phyloP scores from a whole-genome alignment of 1,139 yeast species.

The Pichia sp. region DNA sequence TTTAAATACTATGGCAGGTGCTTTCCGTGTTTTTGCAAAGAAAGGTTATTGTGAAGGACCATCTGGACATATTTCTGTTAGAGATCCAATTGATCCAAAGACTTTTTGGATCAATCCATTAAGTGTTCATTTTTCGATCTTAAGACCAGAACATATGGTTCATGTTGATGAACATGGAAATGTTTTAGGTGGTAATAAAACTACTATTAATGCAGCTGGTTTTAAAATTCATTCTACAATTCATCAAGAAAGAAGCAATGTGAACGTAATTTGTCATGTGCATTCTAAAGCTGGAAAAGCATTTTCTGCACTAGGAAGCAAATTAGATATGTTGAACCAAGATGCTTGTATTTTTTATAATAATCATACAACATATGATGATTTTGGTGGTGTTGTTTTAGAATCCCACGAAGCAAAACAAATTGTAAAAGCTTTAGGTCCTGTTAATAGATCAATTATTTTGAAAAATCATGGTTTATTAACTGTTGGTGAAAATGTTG shows the following conservation, averaged over 20 bases:
- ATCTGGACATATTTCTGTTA: slow-evolving; percentile 71
- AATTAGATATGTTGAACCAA: slow-evolving; percentile 70
- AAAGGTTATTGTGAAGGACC: slow-evolving; percentile 64
- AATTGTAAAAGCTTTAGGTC: slow-evolving; percentile 53
- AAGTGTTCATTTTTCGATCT: slow-evolving; percentile 60
- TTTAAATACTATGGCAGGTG: slow-evolving; percentile 69
- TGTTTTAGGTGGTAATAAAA: slow-evolving; percentile 37
- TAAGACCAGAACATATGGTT: slow-evolving; percentile 65
- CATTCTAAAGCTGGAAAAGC: slow-evolving; percentile 71
- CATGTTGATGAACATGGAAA: slow-evolving; percentile 65
- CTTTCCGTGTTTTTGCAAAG: slow-evolving; percentile 67
- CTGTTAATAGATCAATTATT: slow-evolving; percentile 52
- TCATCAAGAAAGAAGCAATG: slow-evolving; percentile 69
- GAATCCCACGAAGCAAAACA: slow-evolving; percentile 38
- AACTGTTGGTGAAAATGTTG: slow-evolving; percentile 68
- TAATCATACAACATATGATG: slow-evolving; percentile 53
- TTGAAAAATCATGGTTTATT: slow-evolving; percentile 70
- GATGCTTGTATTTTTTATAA: slow-evolving; percentile 64
- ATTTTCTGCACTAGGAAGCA: slow-evolving; percentile 60
- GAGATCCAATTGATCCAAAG: slow-evolving; percentile 62
- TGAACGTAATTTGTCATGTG: slow-evolving; percentile 74
- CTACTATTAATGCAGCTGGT: slow-evolving; percentile 70
- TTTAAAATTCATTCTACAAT: slow-evolving; percentile 69
- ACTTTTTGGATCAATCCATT: slow-evolving; percentile 77
- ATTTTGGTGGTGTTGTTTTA: slow-evolving; percentile 72